phyloP scores from a whole-genome alignment of 345 rosid genomes.

The Eucalyptus caleyi region DNA sequence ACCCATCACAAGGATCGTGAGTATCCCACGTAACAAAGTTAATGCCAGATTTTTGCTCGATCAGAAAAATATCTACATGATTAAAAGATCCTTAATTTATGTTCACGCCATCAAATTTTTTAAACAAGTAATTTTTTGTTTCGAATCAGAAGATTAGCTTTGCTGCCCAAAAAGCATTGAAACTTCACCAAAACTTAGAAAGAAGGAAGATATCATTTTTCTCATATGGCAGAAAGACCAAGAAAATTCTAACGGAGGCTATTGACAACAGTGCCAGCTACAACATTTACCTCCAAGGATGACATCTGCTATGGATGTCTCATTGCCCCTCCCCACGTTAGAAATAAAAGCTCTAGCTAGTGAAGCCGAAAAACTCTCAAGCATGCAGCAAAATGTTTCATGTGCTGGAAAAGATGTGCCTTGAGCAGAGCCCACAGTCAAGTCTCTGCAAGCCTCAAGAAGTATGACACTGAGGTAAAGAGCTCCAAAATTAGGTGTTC shows the following conservation, averaged over 20 bases:
- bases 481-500: constrained; percentile 42
- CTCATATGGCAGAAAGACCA: background rate
- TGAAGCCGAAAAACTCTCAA: constrained; percentile 31
- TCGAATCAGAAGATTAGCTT: background rate
- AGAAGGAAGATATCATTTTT: background rate
- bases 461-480: constrained; percentile 59
- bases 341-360: constrained; percentile 36
- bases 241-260: background rate
- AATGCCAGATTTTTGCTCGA: background rate
- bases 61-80: background rate
- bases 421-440: constrained; percentile 14
- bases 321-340: constrained; percentile 11
- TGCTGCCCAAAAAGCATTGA: background rate
- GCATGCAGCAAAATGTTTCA: constrained; percentile 38
- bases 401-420: constrained; percentile 6
- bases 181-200: background rate
- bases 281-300: constrained; percentile 62
- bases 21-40: background rate
- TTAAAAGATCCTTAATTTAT: background rate
- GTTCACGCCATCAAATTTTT: background rate
- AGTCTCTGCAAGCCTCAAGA: constrained; percentile 63
- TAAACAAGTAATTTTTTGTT: background rate
- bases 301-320: constrained; percentile 12
- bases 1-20: background rate
- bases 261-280: background rate